Evolutionary conservation across 2,329 filamentous ascomycete genomes (phyloP), one percentile per base, ranked within the genome.

Genomic region (Westerdykella ornata): DNA sequence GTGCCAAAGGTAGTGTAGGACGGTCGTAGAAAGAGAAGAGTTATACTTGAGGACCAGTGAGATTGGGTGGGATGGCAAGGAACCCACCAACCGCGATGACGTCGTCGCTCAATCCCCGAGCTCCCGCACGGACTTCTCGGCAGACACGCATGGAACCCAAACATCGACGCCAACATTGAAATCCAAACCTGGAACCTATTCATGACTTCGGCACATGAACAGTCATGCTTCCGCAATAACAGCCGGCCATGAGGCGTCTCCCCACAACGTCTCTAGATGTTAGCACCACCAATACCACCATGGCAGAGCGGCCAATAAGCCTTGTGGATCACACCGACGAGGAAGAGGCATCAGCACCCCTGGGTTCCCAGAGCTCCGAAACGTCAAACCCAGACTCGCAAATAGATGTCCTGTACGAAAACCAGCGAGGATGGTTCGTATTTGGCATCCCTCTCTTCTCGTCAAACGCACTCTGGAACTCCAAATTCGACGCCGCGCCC

Each of bases 361-460:
- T 28, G 36, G 8, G 9, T 33, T 17, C 30, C 14, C 39, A 33
- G 37, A 47, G 46, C 36, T 30, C 54, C 14, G 48, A 54, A 41
- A 46, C 49, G 30, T 43, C 41, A 12, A 53, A 49, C 9, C 47
- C 54, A 28, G 53, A 56, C 39, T 57, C 55, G 12, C 56, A 64
- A 48, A 60, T 97, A 46, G 92, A 98, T 49, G 78, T 97, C 4
- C 73, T 98, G 0, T 97, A 94, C 66, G 92, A 98, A 65, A 98
- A 98, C 59, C 86, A 98, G 68, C 79, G 92, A 43, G 92, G 92
- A 9, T 82, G 80, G 30, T 94, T 96, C 59, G 73, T 94, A 47
- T 97, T 90, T 56, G 90, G 92, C 19, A 77, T 88, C 11, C 82
- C 89, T 0, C 75, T 94, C n/a, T 98, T 96, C 71, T 94, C 89